Percentiles rank a stretch among this genome's conserved stretches.
Evolutionary conservation across 2,329 filamentous ascomycete species (phyloP).

Genomic region (Fusarium sp.): DNA sequence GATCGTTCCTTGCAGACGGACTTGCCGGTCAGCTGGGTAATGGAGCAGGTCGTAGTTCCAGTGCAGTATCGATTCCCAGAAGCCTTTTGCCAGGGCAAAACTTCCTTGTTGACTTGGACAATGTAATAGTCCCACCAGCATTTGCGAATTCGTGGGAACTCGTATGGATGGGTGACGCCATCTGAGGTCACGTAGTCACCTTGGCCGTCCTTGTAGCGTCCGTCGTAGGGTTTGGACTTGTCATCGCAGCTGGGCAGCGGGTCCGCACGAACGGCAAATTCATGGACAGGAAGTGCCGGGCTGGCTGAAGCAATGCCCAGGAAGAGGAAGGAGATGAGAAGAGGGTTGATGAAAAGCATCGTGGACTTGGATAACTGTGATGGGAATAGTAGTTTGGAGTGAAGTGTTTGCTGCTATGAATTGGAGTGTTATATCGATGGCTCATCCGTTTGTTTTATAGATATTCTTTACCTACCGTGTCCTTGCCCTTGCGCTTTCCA

Average conservation of each 20-base stretch:
- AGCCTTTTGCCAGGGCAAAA: slow-evolving; percentile 3
- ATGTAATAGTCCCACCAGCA: slow-evolving; percentile 19
- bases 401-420: not conserved
- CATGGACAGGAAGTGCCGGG: not conserved
- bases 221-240: not conserved
- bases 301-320: not conserved
- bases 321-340: not conserved
- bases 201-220: not conserved
- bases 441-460: not conserved
- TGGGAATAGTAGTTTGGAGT: not conserved
- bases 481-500: accelerated
- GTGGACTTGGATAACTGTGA: accelerated
- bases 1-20: not conserved
- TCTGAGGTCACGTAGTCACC: slow-evolving; percentile 15
- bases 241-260: not conserved
- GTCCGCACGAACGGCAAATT: not conserved
- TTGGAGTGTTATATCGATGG: not conserved
- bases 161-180: slow-evolving; percentile 1
- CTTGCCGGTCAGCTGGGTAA: not conserved
- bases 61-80: no score
- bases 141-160: slow-evolving; percentile 5
- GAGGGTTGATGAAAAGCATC: not conserved
- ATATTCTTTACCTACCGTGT: no score
- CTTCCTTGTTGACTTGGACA: not conserved
- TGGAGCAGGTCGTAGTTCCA: no score